These are phyloP conservation scores for Thecaphora thlaspeos DNA, from an alignment of 1,284 basidiomycete species.

Conservation along the genomic window DNA sequence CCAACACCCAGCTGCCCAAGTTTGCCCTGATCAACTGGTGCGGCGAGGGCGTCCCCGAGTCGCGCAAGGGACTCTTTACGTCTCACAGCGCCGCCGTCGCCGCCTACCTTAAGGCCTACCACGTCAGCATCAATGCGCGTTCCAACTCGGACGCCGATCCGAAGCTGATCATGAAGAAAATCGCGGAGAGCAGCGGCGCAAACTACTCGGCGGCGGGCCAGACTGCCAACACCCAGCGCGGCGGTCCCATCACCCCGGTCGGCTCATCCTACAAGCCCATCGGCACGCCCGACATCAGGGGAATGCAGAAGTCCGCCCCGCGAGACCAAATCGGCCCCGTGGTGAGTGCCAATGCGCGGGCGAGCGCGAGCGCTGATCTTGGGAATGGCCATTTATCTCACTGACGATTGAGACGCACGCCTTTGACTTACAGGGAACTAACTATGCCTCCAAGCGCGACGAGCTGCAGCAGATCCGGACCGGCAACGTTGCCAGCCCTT, in stretches of 20 bases:
- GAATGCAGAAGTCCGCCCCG: slow-evolving; percentile 42
- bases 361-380: too few species aligned
- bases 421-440: slow-evolving; percentile 24
- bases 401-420: too few species aligned
- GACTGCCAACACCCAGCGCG: slow-evolving; percentile 48
- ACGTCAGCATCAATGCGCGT: slow-evolving; percentile 87
- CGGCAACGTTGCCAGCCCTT: slow-evolving; percentile 18
- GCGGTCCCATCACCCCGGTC: slow-evolving; percentile 48
- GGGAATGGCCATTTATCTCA: too few species aligned
- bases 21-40: slow-evolving; percentile 77
- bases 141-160: slow-evolving; percentile 69
- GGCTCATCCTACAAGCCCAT: slow-evolving; percentile 52
- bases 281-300: slow-evolving; percentile 54
- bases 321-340: slow-evolving; percentile 49
- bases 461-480: slow-evolving; percentile 50
- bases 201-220: slow-evolving; percentile 69
- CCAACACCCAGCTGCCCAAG: slow-evolving; percentile 85
- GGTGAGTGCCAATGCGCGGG: background rate
- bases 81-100: slow-evolving; percentile 81
- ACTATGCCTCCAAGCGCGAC: slow-evolving; percentile 46
- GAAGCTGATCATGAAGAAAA: slow-evolving; percentile 67
- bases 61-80: slow-evolving; percentile 86
- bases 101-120: slow-evolving; percentile 74
- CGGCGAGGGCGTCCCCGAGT: slow-evolving; percentile 91
- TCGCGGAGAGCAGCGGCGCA: slow-evolving; percentile 87